Conservation (phyloP, 2,329 filamentous ascomycete genomes). For the Samsoniella hepiali region DNA sequence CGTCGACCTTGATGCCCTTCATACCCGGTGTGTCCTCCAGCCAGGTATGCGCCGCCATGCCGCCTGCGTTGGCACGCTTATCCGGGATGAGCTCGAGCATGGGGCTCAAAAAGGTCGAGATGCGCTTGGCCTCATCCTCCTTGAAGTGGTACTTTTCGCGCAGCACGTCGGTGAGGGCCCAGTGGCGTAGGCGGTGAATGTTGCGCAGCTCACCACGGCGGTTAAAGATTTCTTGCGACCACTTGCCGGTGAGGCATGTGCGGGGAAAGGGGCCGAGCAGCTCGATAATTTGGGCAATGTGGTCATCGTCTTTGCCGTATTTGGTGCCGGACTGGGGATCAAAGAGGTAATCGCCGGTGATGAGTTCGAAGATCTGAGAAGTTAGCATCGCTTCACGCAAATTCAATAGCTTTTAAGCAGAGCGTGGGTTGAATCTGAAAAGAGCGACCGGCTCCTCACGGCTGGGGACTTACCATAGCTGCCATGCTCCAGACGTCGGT, state of each 20-base stretch:
- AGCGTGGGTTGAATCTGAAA: no score
- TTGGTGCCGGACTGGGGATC: conserved; percentile 98
- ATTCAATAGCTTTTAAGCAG: neutral
- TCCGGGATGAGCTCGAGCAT: conserved; percentile 90
- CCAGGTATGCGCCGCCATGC: conserved; percentile 85
- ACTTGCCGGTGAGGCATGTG: conserved; percentile 88
- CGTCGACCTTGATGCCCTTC: conserved; percentile 71
- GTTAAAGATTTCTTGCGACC: conserved; percentile 99
- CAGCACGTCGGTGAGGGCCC: conserved; percentile 89
- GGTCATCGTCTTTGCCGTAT: conserved; percentile 98
- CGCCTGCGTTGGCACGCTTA: conserved; percentile 88
- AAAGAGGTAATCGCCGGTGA: conserved; percentile 97
- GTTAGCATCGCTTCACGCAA: neutral
- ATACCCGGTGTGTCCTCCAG: conserved; percentile 84
- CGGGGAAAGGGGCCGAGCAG: conserved; percentile 91
- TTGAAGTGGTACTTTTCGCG: conserved; percentile 96
- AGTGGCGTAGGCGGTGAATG: conserved; percentile 93
- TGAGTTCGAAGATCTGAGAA: conserved; percentile 84
- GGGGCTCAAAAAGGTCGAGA: conserved; percentile 79
- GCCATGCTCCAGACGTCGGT: conserved; percentile 99
- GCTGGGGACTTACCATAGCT: conserved; percentile 71
- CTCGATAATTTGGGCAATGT: conserved; percentile 98
- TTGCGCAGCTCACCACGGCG: conserved; percentile 95
- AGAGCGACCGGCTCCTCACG: neutral
- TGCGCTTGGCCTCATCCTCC: conserved; percentile 71